A percentile compares a stretch with the other conserved stretches of the same genome.
phyloP scores from a whole-genome alignment of 2,329 filamentous ascomycete genomes.

The Phialocephala subalpina region DNA sequence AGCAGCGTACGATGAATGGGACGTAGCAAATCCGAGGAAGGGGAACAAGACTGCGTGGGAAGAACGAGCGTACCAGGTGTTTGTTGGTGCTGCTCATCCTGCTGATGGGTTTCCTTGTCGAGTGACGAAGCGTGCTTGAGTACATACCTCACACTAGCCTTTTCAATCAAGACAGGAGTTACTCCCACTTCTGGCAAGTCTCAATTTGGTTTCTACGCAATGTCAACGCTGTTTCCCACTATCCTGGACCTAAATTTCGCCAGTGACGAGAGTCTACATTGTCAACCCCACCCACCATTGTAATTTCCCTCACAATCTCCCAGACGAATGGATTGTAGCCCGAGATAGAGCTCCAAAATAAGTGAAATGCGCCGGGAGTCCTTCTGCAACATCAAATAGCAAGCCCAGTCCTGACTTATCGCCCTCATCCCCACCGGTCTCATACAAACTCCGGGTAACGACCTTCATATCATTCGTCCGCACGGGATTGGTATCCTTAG shows the following conservation, averaged over 20 bases:
- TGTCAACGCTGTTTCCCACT: too few species aligned
- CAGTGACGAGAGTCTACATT: too few species aligned
- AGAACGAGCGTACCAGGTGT: constrained; percentile 34
- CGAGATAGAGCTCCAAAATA: constrained; percentile 7
- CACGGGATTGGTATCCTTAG: neutral
- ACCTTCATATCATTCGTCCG: constrained; percentile 12
- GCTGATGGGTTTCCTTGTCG: constrained; percentile 41
- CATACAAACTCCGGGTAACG: constrained; percentile 7
- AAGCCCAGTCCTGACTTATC: neutral
- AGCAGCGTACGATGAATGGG: constrained; percentile 34
- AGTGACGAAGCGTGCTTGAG: constrained; percentile 43
- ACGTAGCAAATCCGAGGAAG: constrained; percentile 24
- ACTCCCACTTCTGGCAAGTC: neutral
- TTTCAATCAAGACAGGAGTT: neutral
- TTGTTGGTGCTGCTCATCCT: constrained; percentile 31
- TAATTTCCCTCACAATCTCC: neutral
- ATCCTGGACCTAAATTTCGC: too few species aligned
- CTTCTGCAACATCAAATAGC: neutral
- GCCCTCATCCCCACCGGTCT: constrained; percentile 15
- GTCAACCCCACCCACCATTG: too few species aligned
- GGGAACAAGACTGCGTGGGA: constrained; percentile 28
- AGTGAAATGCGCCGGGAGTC: neutral
- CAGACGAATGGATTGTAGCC: neutral
- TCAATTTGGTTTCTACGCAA: too few species aligned
- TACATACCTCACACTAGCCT: neutral